Evolutionary conservation across 2,329 filamentous ascomycete genomes (phyloP).

Genomic region (Bipolaris sorokiniana): DNA sequence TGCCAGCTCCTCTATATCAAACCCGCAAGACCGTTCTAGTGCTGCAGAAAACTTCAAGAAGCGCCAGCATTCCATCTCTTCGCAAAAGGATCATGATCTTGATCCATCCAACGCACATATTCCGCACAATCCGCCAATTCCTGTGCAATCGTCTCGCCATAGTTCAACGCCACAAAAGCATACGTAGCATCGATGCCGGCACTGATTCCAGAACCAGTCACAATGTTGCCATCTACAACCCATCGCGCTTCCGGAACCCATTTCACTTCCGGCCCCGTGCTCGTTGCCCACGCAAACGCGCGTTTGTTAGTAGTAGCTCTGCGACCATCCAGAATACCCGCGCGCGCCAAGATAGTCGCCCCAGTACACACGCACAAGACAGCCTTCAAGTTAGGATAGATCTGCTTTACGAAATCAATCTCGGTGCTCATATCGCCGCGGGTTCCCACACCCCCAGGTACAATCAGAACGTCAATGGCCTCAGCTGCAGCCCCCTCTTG

Average conservation of each 20-base stretch:
- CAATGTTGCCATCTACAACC: conserved; percentile 69
- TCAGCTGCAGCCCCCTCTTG: conserved; percentile 15
- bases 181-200: conserved; percentile 66
- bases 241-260: conserved; percentile 63
- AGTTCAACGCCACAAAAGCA: conserved; percentile 60
- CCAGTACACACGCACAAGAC: conserved; percentile 71
- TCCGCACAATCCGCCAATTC: conserved; percentile 59
- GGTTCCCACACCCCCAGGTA: conserved; percentile 67
- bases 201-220: conserved; percentile 68
- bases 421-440: conserved; percentile 40
- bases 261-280: conserved; percentile 56
- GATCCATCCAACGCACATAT: conserved; percentile 60
- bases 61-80: conserved; percentile 28
- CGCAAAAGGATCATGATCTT: conserved; percentile 62
- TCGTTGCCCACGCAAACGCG: conserved; percentile 52
- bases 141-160: conserved; percentile 58
- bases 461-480: conserved; percentile 62
- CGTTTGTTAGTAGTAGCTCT: conserved; percentile 70
- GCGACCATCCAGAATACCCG: conserved; percentile 64
- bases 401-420: conserved; percentile 55
- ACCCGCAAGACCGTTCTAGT: not conserved
- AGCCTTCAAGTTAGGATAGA: conserved; percentile 58
- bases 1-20: not conserved
- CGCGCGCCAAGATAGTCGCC: conserved; percentile 60
- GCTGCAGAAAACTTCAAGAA: not conserved